phyloP scores from a whole-genome alignment of 768 basidiomycete species.

The Phlebiopsis flavidoalba region DNA sequence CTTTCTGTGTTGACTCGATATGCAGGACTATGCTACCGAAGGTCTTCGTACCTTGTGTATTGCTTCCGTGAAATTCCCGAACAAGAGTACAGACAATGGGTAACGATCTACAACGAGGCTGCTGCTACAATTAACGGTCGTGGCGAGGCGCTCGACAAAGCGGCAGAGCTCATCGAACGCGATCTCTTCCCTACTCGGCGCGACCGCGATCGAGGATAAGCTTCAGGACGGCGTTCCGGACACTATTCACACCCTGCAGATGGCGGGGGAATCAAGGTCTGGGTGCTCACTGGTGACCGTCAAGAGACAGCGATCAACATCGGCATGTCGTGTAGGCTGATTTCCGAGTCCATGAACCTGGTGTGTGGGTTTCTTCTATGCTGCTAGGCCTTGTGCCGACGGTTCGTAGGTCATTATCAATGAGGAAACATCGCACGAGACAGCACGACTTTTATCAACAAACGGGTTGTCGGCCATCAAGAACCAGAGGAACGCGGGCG shows the following conservation, averaged over 20 bases:
- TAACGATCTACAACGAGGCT: slow-evolving; percentile 82
- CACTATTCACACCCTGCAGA: slow-evolving; percentile 94
- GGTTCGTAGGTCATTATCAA: slow-evolving; percentile 84
- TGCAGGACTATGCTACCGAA: slow-evolving; percentile 92
- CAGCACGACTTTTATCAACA: slow-evolving; percentile 82
- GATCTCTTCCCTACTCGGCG: slow-evolving; percentile 90
- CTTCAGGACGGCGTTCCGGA: slow-evolving; percentile 98
- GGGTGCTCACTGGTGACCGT: slow-evolving; percentile 96
- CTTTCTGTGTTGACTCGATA: slow-evolving; percentile 1
- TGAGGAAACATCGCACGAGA: slow-evolving; percentile 77
- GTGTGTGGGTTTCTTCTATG: slow-evolving; percentile 36
- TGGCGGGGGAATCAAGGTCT: slow-evolving; percentile 98
- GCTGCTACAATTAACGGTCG: slow-evolving; percentile 95
- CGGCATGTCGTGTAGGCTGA: slow-evolving; percentile 93
- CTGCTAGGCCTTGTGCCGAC: not conserved
- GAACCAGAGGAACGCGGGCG: slow-evolving; percentile 86
- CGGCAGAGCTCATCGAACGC: slow-evolving; percentile 93
- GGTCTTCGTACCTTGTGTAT: slow-evolving; percentile 96
- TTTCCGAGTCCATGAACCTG: slow-evolving; percentile 98
- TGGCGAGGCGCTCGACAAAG: slow-evolving; percentile 89
- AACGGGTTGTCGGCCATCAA: slow-evolving; percentile 89
- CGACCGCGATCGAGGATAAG: slow-evolving; percentile 98
- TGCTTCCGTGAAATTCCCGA: slow-evolving; percentile 89
- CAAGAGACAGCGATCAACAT: slow-evolving; percentile 99
- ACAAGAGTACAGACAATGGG: slow-evolving; percentile 89